Conservation (phyloP, 2,329 filamentous ascomycete genomes). For the Fusarium tjaetaba region DNA sequence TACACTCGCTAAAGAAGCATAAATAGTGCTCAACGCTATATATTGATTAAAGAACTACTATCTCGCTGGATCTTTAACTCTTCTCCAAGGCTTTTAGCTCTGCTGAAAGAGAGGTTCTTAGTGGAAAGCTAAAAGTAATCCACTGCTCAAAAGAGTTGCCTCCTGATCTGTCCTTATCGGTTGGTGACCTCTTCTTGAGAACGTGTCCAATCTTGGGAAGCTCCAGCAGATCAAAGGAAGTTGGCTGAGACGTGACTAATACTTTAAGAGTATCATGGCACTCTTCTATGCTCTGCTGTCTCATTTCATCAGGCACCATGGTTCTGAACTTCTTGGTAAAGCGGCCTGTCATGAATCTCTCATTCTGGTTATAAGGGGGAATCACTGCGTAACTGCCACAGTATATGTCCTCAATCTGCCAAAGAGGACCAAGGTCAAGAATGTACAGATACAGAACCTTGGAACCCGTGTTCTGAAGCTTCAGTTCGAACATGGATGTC, state of each 20-base stretch:
- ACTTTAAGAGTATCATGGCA: slow-evolving; percentile 24
- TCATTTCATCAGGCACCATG: not conserved
- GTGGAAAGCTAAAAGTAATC: not conserved
- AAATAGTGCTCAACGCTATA: not conserved
- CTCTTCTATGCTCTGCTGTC: not conserved
- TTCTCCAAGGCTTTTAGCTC: rapidly evolving
- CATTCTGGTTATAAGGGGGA: not conserved
- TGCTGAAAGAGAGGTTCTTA: not conserved
- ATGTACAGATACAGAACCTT: not conserved
- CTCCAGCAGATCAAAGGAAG: slow-evolving; percentile 16
- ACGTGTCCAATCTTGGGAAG: slow-evolving; percentile 2
- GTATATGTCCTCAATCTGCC: not conserved
- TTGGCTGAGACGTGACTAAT: slow-evolving; percentile 22
- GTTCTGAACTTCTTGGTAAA: slow-evolving; percentile 13
- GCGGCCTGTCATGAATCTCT: not conserved
- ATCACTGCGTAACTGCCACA: not conserved
- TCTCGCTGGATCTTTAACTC: rapidly evolving
- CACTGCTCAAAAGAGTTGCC: not conserved
- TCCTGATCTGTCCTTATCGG: not conserved
- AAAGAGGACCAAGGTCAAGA: not conserved
- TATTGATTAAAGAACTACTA: rapidly evolving
- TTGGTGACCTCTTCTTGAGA: not conserved
- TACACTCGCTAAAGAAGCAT: rapidly evolving
- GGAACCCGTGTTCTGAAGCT: not conserved
- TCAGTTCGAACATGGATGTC: not conserved